Percentiles rank a stretch among this genome's conserved stretches.
Conservation (phyloP, 768 basidiomycete species). For the Tylopilus intermedius region DNA sequence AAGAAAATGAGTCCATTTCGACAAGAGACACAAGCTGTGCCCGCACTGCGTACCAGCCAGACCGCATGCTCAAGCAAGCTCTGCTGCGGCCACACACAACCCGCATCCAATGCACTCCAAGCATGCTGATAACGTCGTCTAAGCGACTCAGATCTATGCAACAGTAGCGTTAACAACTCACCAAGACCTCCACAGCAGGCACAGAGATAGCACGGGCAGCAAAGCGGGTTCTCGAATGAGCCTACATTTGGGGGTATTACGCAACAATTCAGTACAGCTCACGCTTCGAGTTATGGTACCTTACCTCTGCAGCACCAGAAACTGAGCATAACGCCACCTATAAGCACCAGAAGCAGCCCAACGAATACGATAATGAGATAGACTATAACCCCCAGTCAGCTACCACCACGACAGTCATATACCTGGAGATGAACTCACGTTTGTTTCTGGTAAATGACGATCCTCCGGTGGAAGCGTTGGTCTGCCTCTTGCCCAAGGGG, state of each 20-base stretch:
- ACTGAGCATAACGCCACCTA: conserved; percentile 53
- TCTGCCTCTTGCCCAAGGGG: conserved; percentile 26
- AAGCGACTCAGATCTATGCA: not conserved
- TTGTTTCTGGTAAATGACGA: conserved; percentile 39
- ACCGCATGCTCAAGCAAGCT: conserved; percentile 8
- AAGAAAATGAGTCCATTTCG: not conserved
- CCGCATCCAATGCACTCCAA: conserved; percentile 69
- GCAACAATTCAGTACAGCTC: not conserved
- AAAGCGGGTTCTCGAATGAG: conserved; percentile 57
- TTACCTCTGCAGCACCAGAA: conserved; percentile 63
- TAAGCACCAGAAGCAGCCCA: conserved; percentile 50
- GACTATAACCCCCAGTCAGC: conserved; percentile 32
- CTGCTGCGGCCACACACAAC: conserved; percentile 51
- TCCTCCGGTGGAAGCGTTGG: conserved; percentile 5
- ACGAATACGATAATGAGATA: conserved; percentile 66
- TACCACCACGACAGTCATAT: not conserved
- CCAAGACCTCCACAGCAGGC: conserved; percentile 69
- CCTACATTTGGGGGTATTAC: conserved; percentile 28
- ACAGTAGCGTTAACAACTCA: conserved; percentile 23
- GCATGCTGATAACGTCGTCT: conserved; percentile 40
- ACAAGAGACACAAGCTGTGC: not conserved
- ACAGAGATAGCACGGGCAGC: conserved; percentile 69
- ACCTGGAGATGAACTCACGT: conserved; percentile 29
- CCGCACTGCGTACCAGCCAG: not conserved
- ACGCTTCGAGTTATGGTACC: not conserved